phyloP scores from a whole-genome alignment of 1,284 basidiomycete genomes.

The Pterulicium gracile region DNA sequence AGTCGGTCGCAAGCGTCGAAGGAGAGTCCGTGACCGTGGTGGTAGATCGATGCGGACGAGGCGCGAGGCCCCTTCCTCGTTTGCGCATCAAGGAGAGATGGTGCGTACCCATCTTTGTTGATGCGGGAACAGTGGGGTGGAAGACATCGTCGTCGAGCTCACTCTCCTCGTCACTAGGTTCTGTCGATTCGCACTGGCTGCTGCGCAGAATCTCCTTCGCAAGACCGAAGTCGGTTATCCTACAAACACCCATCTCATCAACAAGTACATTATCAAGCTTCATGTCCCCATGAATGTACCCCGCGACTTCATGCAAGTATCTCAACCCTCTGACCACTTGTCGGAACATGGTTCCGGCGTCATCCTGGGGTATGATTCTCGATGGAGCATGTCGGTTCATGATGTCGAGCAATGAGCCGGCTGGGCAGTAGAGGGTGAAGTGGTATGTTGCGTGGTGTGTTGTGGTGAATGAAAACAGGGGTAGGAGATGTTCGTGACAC shows the following conservation, averaged over 20 bases:
- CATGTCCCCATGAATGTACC: conserved; percentile 83
- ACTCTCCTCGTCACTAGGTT: conserved; percentile 17
- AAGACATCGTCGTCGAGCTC: conserved; percentile 14
- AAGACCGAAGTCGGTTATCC: conserved; percentile 81
- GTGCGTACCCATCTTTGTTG: conserved; percentile 17
- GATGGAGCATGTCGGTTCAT: conserved; percentile 39
- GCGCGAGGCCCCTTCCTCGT: background rate
- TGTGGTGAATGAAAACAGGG: conserved; percentile 45
- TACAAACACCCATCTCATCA: conserved; percentile 73
- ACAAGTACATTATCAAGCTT: conserved; percentile 96
- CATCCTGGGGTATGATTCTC: conserved; percentile 35
- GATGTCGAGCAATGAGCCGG: conserved; percentile 60
- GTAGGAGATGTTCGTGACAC: conserved; percentile 49
- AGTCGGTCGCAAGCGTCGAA: conserved; percentile 23
- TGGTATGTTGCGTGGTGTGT: conserved; percentile 50
- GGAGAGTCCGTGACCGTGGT: conserved; percentile 4
- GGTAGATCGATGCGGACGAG: conserved; percentile 8
- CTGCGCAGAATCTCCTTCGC: conserved; percentile 48
- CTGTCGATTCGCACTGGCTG: conserved; percentile 31
- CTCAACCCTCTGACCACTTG: conserved; percentile 82
- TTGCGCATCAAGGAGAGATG: background rate
- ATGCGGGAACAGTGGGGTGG: background rate
- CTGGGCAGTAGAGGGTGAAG: conserved; percentile 55
- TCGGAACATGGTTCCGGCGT: conserved; percentile 64
- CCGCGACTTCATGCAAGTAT: conserved; percentile 76